Conservation (phyloP, 2,329 filamentous ascomycete genomes). For the Mycosphaerella sp. region DNA sequence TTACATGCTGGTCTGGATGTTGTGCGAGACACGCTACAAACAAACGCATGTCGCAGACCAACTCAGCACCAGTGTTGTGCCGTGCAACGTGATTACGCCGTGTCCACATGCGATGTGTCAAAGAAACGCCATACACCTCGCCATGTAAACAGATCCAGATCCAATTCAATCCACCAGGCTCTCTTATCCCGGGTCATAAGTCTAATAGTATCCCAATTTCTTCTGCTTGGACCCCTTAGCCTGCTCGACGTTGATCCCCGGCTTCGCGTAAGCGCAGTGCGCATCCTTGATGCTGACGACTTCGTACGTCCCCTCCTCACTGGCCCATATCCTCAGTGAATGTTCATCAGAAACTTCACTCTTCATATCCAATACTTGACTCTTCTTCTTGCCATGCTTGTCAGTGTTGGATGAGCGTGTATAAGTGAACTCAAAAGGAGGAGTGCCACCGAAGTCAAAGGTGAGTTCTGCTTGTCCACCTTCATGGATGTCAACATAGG, state of each 20-base stretch:
- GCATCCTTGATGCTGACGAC: slow-evolving; percentile 93
- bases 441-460: slow-evolving; percentile 92
- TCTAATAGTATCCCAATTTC: slow-evolving; percentile 32
- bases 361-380: slow-evolving; percentile 79
- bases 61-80: no score
- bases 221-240: slow-evolving; percentile 27
- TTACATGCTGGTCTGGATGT: no score
- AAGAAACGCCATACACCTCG: slow-evolving; percentile 6
- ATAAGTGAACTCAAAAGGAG: slow-evolving; percentile 97
- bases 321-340: slow-evolving; percentile 73
- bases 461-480: slow-evolving; percentile 88
- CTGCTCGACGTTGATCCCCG: slow-evolving; percentile 44
- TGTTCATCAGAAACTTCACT: slow-evolving; percentile 80
- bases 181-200: not conserved
- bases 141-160: slow-evolving; percentile 3
- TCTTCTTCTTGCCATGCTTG: slow-evolving; percentile 57
- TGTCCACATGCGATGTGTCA: not conserved
- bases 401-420: slow-evolving; percentile 80
- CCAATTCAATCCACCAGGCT: not conserved
- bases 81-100: no score
- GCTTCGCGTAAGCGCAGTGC: slow-evolving; percentile 80
- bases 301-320: slow-evolving; percentile 94
- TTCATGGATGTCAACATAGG: slow-evolving; percentile 89
- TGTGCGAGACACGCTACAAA: no score
- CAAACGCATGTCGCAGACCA: no score